These are phyloP conservation scores for Catharanthus roseus DNA, from an alignment of 257 asterid species.

Conservation along the genomic window DNA sequence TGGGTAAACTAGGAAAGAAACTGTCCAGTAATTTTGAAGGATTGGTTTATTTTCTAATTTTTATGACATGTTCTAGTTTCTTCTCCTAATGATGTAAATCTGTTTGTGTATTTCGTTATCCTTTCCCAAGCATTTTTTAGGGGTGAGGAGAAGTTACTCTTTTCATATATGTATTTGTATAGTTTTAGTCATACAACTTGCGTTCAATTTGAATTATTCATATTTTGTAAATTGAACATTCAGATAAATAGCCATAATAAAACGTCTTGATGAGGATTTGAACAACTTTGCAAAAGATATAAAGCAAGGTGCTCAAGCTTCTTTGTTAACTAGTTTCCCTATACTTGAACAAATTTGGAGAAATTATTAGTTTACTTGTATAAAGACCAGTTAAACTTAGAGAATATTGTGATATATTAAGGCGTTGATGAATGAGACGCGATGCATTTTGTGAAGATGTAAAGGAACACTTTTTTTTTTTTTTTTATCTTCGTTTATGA, in stretches of 20 bases:
- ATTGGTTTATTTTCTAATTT: background rate
- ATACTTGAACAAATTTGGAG: background rate
- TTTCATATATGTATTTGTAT: background rate
- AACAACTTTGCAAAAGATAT: slow-evolving; percentile 91
- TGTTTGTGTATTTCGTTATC: background rate
- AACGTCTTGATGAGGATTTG: slow-evolving; percentile 92
- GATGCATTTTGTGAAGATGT: background rate
- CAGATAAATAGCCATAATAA: slow-evolving; percentile 95
- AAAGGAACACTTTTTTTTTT: background rate
- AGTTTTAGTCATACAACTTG: background rate
- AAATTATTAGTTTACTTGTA: background rate
- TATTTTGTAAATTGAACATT: slow-evolving; percentile 1
- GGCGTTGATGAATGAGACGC: background rate
- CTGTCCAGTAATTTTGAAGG: background rate
- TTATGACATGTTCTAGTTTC: background rate
- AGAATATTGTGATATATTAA: too few species aligned
- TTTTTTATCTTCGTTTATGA: too few species aligned
- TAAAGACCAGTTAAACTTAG: background rate
- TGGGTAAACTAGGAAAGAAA: background rate
- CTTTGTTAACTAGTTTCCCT: slow-evolving; percentile 7
- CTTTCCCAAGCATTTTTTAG: background rate
- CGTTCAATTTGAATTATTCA: too few species aligned
- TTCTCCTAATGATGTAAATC: background rate
- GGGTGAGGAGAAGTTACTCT: background rate
- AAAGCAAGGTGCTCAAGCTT: slow-evolving; percentile 67